Evolutionary conservation across 805 yeast genomes (phyloP).

Genomic region (Wickerhamiella azyma): DNA sequence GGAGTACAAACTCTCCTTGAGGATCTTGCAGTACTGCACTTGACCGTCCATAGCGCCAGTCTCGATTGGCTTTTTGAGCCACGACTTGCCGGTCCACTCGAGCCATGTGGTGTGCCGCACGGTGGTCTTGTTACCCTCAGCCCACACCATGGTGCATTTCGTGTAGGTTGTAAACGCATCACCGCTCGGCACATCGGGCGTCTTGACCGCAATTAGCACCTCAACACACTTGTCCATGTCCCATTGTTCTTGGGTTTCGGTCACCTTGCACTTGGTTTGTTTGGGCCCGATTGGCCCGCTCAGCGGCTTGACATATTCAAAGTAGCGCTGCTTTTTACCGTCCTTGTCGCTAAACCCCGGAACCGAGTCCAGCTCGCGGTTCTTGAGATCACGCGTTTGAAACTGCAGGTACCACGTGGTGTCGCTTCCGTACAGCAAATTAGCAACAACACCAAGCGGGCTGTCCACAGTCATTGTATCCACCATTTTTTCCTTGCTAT

Average conservation of each 20-base stretch:
- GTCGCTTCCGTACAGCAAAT: slow-evolving; percentile 54
- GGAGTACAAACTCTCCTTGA: slow-evolving; percentile 30
- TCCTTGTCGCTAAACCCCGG: slow-evolving; percentile 18
- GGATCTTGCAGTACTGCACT: slow-evolving; percentile 40
- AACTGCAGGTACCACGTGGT: slow-evolving; percentile 33
- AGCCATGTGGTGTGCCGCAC: slow-evolving; percentile 56
- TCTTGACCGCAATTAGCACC: slow-evolving; percentile 48
- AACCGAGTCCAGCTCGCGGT: slow-evolving; percentile 22
- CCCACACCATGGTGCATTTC: slow-evolving; percentile 66
- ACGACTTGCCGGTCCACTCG: slow-evolving; percentile 82
- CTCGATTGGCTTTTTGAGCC: slow-evolving; percentile 85
- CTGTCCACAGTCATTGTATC: slow-evolving; percentile 42
- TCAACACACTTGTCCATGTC: slow-evolving; percentile 44
- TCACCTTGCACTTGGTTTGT: slow-evolving; percentile 63
- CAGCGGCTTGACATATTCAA: slow-evolving; percentile 59
- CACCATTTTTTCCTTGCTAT: slow-evolving; percentile 37
- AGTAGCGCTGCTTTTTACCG: slow-evolving; percentile 31
- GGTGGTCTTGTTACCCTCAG: slow-evolving; percentile 41
- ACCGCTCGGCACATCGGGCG: slow-evolving; percentile 97
- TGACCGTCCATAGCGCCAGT: slow-evolving; percentile 76
- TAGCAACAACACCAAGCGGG: slow-evolving; percentile 66
- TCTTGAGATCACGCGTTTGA: slow-evolving; percentile 22
- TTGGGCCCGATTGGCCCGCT: slow-evolving; percentile 84
- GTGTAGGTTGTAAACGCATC: slow-evolving; percentile 63
- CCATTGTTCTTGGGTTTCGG: slow-evolving; percentile 45